Conservation (phyloP, 2,329 filamentous ascomycete genomes). For the Raffaelea albimanens region DNA sequence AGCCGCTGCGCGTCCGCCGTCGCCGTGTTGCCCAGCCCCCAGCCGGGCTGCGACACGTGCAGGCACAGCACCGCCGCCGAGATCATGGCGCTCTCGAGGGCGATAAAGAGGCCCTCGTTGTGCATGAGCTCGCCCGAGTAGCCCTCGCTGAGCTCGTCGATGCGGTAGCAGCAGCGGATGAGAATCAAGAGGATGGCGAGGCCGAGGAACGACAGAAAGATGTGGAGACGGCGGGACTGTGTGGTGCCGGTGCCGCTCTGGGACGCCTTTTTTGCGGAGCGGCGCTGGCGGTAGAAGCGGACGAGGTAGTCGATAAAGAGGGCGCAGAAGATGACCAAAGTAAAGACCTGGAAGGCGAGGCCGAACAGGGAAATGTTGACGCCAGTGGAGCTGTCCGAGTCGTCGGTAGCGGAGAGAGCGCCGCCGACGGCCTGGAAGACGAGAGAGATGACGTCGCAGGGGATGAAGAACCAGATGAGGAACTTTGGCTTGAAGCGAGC, state of each 20-base stretch:
- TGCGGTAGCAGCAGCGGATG: constrained; percentile 45
- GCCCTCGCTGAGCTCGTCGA: constrained; percentile 54
- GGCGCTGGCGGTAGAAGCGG: constrained; percentile 22
- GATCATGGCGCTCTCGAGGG: constrained; percentile 36
- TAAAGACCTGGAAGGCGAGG: constrained; percentile 48
- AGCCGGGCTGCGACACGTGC: constrained; percentile 11
- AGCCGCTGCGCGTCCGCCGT: fast-evolving
- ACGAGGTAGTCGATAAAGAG: constrained; percentile 39
- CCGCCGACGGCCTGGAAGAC: constrained; percentile 46
- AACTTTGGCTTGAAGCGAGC: constrained; percentile 30
- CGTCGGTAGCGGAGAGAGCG: constrained; percentile 34
- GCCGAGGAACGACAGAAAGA: constrained; percentile 42
- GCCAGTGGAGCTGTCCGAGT: constrained; percentile 35
- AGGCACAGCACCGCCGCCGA: constrained; percentile 12
- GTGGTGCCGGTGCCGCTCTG: neutral
- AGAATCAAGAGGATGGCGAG: constrained; percentile 51
- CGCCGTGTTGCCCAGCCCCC: constrained; percentile 6
- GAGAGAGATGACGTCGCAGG: constrained; percentile 44
- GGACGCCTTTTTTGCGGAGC: neutral
- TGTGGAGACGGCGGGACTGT: constrained; percentile 3
- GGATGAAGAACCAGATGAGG: constrained; percentile 38
- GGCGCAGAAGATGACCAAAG: constrained; percentile 41
- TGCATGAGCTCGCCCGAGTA: constrained; percentile 47
- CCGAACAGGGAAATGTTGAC: constrained; percentile 43
- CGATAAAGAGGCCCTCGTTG: constrained; percentile 42